Evolutionary conservation across 441 rosid species (phyloP).

Genomic region (Mallotus repandus): DNA sequence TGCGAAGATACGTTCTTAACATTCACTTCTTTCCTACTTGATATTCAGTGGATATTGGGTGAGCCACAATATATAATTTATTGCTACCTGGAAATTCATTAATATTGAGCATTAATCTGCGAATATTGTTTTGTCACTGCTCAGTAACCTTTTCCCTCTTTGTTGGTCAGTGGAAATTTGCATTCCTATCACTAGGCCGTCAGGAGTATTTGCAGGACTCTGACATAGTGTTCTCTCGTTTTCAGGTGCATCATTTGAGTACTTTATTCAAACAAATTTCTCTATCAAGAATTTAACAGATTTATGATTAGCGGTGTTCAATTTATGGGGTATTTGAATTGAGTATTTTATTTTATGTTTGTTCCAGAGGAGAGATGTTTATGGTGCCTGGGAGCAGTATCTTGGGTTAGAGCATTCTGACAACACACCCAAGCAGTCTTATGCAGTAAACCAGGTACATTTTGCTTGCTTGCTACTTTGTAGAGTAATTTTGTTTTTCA

Average conservation of each 20-base stretch:
- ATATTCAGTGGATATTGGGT: neutral
- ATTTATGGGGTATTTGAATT: neutral
- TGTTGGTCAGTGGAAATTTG: constrained; percentile 80
- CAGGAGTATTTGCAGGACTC: constrained; percentile 82
- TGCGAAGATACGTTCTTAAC: constrained; percentile 49
- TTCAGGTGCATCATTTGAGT: constrained; percentile 54
- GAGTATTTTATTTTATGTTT: neutral
- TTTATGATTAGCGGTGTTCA: neutral
- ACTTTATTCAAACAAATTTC: neutral
- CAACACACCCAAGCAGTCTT: constrained; percentile 82
- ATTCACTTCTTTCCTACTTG: neutral
- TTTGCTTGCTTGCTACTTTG: neutral
- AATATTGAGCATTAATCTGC: neutral
- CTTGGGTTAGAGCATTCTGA: constrained; percentile 93
- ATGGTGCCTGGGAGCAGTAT: constrained; percentile 95
- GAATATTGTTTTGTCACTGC: neutral
- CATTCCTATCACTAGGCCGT: constrained; percentile 82
- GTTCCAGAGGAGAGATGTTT: constrained; percentile 78
- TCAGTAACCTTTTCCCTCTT: constrained; percentile 6
- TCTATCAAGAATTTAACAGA: neutral
- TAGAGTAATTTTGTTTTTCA: neutral
- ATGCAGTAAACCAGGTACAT: constrained; percentile 77
- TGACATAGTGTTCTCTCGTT: constrained; percentile 68
- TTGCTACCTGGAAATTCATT: too few species aligned
- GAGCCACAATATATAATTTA: neutral